Evolutionary conservation across 2,329 filamentous ascomycete species (phyloP).

Genomic region (Phialocephala subalpina): DNA sequence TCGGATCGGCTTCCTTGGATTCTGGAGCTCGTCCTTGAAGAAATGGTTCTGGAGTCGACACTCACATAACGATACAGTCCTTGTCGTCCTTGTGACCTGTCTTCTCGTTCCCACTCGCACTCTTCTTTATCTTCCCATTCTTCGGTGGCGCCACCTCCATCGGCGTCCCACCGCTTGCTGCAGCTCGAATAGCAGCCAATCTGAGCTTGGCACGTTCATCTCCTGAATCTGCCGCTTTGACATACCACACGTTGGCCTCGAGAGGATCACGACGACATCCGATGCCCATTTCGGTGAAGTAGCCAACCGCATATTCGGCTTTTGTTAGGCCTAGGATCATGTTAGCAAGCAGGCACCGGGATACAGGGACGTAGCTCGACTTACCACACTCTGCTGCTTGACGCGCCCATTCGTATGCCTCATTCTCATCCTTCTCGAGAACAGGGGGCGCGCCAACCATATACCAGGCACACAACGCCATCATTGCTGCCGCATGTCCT

Average conservation of each 20-base stretch:
- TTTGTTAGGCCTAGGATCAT: slow-evolving; percentile 49
- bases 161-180: slow-evolving; percentile 61
- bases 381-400: slow-evolving; percentile 86
- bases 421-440: slow-evolving; percentile 92
- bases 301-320: slow-evolving; percentile 94
- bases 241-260: slow-evolving; percentile 98
- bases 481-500: slow-evolving; percentile 89
- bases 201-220: slow-evolving; percentile 90
- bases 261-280: slow-evolving; percentile 93
- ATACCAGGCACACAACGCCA: slow-evolving; percentile 99
- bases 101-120: slow-evolving; percentile 34
- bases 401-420: slow-evolving; percentile 96
- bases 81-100: slow-evolving; percentile 33
- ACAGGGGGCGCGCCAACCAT: slow-evolving; percentile 93
- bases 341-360: slow-evolving; percentile 27
- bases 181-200: slow-evolving; percentile 84
- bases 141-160: slow-evolving; percentile 42
- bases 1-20: neutral
- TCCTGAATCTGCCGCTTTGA: slow-evolving; percentile 90
- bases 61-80: slow-evolving; percentile 41
- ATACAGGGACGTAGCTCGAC: slow-evolving; percentile 44
- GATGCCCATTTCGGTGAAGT: slow-evolving; percentile 99
- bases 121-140: slow-evolving; percentile 42
- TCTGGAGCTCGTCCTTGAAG: no score
- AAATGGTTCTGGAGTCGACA: neutral